Evolutionary conservation across 345 rosid genomes (phyloP), one percentile per base, ranked within the genome.

Genomic region (Aegle marmelos): DNA sequence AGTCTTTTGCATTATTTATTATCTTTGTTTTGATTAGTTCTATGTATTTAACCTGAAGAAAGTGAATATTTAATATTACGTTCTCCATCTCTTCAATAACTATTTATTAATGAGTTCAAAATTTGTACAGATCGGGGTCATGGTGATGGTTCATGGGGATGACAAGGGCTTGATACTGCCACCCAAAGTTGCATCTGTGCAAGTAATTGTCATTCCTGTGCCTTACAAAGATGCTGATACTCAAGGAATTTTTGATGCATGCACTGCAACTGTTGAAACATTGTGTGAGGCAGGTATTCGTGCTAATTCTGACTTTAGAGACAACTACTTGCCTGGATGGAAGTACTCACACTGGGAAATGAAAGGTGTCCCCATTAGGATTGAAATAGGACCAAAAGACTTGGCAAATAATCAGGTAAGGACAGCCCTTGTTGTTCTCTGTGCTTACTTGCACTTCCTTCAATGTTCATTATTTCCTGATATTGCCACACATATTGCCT

Each of bases 61-160:
- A 54, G 5, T 68, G 53, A 16, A 36, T 37, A 70, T 34, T 39
- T 24, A 30, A 45, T 31, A 41, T 17, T 71, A 36, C 31, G 1
- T 48, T 50, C 57, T 6, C 67, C 28, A 5, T 22, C 58, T 30
- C 56, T 31, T 74, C n/a, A 14, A 28, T 61, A 61, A 30, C 7
- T 30, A 24, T 21, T 68, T 63, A 34, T 60, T 69, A 13, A 30
- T 22, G 33, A 61, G 54, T 61, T 67, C 36, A 7, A 31, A 48
- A 39, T 59, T 74, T 84, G 50, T 69, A 66, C 82, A 94, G 98
- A 91, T 96, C 84, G 99, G 99, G 45, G 98, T 96, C 6, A 89
- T 96, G 97, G 91, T 96, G 74, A 96, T 96, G 99, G 98, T 93
- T 79, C 99, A 96, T 83, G 99, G 99, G 65, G 99, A 96, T 77